Evolutionary conservation across 352 stramenopile genomes (phyloP), one percentile per base, ranked within the genome.

Genomic region (Aphanomyces euteiches): DNA sequence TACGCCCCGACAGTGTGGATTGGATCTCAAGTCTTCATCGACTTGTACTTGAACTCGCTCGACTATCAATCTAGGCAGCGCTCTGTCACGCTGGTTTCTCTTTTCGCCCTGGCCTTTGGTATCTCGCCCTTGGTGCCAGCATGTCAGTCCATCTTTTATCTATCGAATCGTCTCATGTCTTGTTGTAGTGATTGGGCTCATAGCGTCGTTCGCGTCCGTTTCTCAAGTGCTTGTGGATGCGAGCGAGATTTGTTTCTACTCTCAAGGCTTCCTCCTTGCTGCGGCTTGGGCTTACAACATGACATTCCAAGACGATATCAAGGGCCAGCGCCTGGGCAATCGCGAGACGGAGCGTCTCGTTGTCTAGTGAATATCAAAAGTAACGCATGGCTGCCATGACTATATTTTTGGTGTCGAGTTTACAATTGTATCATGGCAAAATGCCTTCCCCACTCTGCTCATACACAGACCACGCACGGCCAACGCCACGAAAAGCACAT

Each of bases 231-330:
- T 70, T 8, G n/a, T 56, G 17, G 59, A 61, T 36, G 47, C 53
- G 60, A 84, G 79, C 40, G 82, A 90, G 66, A 13, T 85, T 34
- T 87, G 78, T 45, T 87, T 90, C 69, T 88, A 90, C 60, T 81
- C 79, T 6, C 82, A 87, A 74, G 82, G 82, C 4, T 21, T 87
- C 15, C 67, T 90, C 17, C 83, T 85, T 57, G 74, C 77, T 15
- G 75, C 87, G 1, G 80, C 79, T 1, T 90, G 80, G 80, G 78
- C 81, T 4, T 90, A 50, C 40, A 70, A 50, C 38, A 47, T 50
- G 40, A 87, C 58, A 34, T 67, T 67, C 45, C 63, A 67, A 40
- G 36, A 67, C 67, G 58, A 67, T 36, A 37, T 40, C 34, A 56
- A 73, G 38, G 39, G 67, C 37, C 58, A 69, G 39, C 69, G 61